These are phyloP conservation scores for Solanum arcanum DNA, from an alignment of 257 asterid genomes.

Conservation along the genomic window DNA sequence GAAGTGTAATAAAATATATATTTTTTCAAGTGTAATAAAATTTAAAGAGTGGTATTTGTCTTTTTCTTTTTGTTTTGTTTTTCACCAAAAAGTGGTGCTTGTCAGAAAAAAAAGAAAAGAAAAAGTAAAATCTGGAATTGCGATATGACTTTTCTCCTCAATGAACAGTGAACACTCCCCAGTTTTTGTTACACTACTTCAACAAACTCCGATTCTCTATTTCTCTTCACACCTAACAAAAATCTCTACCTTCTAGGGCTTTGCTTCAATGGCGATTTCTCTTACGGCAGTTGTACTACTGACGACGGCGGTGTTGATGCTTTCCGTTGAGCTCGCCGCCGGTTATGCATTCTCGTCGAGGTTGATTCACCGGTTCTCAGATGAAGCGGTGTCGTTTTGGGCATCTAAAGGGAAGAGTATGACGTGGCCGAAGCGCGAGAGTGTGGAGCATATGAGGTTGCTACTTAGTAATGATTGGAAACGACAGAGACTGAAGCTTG, in stretches of 20 bases:
- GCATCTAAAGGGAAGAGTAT: slow-evolving; percentile 7
- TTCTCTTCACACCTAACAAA: not conserved
- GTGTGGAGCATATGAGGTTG: slow-evolving; percentile 36
- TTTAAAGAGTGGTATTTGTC: not conserved
- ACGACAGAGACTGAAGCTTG: slow-evolving; percentile 59
- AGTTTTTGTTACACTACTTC: not conserved
- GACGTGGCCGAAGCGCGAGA: slow-evolving; percentile 38
- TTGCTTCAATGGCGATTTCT: not conserved
- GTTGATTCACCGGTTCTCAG: slow-evolving; percentile 51
- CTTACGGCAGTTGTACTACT: not conserved
- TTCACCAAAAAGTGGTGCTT: not conserved
- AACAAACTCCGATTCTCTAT: not conserved
- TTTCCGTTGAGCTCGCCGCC: not conserved
- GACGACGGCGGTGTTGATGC: not conserved
- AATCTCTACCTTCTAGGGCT: not conserved
- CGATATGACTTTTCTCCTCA: not conserved
- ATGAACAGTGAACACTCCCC: not conserved
- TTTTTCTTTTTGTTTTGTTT: not conserved
- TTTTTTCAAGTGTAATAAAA: too few relatives aligned
- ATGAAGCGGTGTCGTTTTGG: slow-evolving; percentile 36
- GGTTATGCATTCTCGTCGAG: slow-evolving; percentile 31
- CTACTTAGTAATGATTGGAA: slow-evolving; percentile 47
- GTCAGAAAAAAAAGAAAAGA: not conserved
- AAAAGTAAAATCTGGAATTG: not conserved
- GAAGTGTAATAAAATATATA: too few relatives aligned